Percentiles rank a stretch among this genome's conserved stretches.
These are phyloP conservation scores for Agapanthus africanus DNA, from an alignment of 106 monocot species.

Conservation along the genomic window DNA sequence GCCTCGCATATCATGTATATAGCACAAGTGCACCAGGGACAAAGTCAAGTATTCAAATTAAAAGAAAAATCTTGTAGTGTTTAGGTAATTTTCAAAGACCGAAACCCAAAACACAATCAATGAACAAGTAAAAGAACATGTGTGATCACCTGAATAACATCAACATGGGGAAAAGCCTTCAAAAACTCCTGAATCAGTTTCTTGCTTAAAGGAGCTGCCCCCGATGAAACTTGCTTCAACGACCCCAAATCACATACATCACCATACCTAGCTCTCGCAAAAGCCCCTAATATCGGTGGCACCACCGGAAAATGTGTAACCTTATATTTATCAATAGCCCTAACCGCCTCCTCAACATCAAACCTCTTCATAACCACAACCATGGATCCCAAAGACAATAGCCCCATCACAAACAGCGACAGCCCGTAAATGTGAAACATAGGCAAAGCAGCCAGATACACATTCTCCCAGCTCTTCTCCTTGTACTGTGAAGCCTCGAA, in stretches of 20 bases:
- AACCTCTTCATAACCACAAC: slow-evolving; percentile 73
- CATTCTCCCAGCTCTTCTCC: slow-evolving; percentile 26
- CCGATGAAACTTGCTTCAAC: slow-evolving; percentile 48
- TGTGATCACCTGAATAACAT: slow-evolving; percentile 63
- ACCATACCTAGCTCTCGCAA: slow-evolving; percentile 17
- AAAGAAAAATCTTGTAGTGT: too few relatives aligned
- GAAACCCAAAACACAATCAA: too few relatives aligned
- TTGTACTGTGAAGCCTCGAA: slow-evolving; percentile 53
- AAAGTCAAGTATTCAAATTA: too few relatives aligned
- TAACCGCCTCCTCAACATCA: slow-evolving; percentile 26
- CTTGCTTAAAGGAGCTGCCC: slow-evolving; percentile 59
- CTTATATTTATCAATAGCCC: slow-evolving; percentile 31
- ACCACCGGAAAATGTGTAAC: slow-evolving; percentile 66
- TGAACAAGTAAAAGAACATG: not conserved
- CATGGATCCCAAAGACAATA: slow-evolving; percentile 44
- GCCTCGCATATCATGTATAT: too few relatives aligned
- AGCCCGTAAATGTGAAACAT: slow-evolving; percentile 86
- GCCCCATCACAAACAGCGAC: slow-evolving; percentile 51
- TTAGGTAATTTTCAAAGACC: too few relatives aligned
- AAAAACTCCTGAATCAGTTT: slow-evolving; percentile 39
- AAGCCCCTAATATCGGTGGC: slow-evolving; percentile 51
- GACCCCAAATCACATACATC: slow-evolving; percentile 23
- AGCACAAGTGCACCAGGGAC: too few relatives aligned
- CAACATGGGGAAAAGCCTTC: slow-evolving; percentile 46
- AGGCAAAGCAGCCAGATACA: slow-evolving; percentile 59